phyloP scores from a whole-genome alignment of 805 yeast genomes.

The Grigorovia transvaalensis region DNA sequence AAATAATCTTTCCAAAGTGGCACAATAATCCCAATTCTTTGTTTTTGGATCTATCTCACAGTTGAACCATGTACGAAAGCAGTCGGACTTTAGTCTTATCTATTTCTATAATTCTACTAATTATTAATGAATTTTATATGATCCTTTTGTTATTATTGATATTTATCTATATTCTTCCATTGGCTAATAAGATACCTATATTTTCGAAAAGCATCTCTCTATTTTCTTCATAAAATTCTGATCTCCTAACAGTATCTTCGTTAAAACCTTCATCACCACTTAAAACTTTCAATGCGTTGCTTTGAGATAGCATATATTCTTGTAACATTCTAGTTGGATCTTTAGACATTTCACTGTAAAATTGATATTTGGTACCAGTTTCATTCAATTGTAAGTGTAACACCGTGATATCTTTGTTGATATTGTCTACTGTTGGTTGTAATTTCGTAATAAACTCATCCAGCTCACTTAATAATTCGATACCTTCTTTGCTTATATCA shows the following conservation, averaged over 20 bases:
- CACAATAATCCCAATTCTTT: too few relatives aligned
- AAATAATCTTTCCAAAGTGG: too few relatives aligned
- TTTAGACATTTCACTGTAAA: constrained; percentile 60
- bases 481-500: constrained; percentile 23
- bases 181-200: constrained; percentile 56
- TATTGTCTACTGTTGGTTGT: constrained; percentile 33
- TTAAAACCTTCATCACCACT: constrained; percentile 83
- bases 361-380: constrained; percentile 57
- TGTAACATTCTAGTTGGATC: constrained; percentile 71
- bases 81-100: too few relatives aligned
- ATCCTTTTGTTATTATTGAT: background rate
- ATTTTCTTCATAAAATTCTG: constrained; percentile 57
- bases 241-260: constrained; percentile 79
- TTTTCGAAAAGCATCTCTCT: constrained; percentile 73
- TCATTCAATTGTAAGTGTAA: constrained; percentile 42
- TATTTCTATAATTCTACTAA: too few relatives aligned
- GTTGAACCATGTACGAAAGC: too few relatives aligned
- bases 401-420: constrained; percentile 35
- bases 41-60: too few relatives aligned
- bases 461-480: constrained; percentile 19
- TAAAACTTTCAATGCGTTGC: constrained; percentile 74
- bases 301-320: constrained; percentile 67
- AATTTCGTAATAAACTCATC: constrained; percentile 23
- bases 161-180: constrained; percentile 23
- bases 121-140: too few relatives aligned